Base-by-base conservation (phyloP, 1,139 yeast genomes). In the Taphrina wiesneri region DNA sequence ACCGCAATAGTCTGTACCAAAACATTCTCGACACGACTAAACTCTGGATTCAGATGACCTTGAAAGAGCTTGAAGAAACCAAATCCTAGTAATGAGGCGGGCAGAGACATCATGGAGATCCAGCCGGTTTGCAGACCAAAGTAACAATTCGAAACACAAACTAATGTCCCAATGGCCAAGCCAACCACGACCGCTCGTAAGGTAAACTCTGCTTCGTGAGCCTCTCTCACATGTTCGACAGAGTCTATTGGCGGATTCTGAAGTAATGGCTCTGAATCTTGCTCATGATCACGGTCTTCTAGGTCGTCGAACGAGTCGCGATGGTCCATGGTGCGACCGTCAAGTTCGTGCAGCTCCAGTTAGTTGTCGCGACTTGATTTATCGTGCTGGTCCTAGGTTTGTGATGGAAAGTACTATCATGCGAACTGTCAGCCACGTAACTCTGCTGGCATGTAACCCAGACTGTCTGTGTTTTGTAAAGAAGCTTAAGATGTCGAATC, bases 31-130 rank as follows among this genome's bases (percentile, higher is more conserved):
- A 90, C 97, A 70, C 91, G 97, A 0, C 96, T 83, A 74, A 93
- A 90, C 7, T 82, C 81, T 34, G 73, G 66, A 75, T 78, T 72
- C 73, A 83, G 47, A 79, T 82, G 70, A 54, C 76, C 69, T 64
- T 84, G 80, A 2, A 83, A 71, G 0, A 79, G 72, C 71, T 85
- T 87, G 78, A 92, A 93, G 26, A 88, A 78, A 0, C 97, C 89
- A 76, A 85, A 92, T 0, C 96, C 97, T 25, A 93, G 77, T 63
- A 93, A 77, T 5, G 98, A 97, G 5, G 97, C 88, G 0, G 99
- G 98, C 66, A 93, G 79, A n/a, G 96, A 88, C 99, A 93, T 93
- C 99, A 93, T 93, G 7, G 97, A 90, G 1, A 93, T 97, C 99
- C 99, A 93, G 1, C 99, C 99, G 0, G 70, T 92, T 74, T 93